These are phyloP conservation scores for Discostella stelligera DNA, from an alignment of 352 stramenopile genomes.

Conservation along the genomic window DNA sequence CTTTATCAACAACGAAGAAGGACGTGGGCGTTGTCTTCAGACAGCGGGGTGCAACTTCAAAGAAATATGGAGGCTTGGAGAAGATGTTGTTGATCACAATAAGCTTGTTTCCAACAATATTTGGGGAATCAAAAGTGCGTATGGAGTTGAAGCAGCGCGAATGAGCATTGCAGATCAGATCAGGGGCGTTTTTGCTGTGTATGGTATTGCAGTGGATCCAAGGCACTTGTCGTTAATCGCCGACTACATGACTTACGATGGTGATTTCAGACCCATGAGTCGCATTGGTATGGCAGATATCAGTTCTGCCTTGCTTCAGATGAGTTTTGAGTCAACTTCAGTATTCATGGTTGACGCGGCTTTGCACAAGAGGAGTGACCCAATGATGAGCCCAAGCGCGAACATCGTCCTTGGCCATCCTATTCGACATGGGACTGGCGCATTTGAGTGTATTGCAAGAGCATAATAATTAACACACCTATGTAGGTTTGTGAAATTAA, in stretches of 20 bases:
- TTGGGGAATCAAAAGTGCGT: conserved; percentile 91
- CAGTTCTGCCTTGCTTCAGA: conserved; percentile 96
- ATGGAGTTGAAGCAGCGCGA: conserved; percentile 97
- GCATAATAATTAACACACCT: conserved; percentile 9
- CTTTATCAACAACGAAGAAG: conserved; percentile 82
- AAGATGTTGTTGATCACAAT: conserved; percentile 90
- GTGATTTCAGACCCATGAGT: conserved; percentile 97
- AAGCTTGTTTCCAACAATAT: conserved; percentile 98
- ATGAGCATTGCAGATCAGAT: conserved; percentile 98
- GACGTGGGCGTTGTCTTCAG: conserved; percentile 75
- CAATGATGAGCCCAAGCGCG: conserved; percentile 90
- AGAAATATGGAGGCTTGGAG: conserved; percentile 89
- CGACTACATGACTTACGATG: conserved; percentile 99
- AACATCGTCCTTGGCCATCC: conserved; percentile 94
- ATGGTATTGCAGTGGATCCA: conserved; percentile 98
- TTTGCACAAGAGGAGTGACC: conserved; percentile 87
- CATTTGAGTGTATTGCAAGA: conserved; percentile 90
- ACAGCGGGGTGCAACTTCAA: conserved; percentile 97
- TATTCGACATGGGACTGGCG: conserved; percentile 92
- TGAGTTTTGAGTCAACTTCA: conserved; percentile 99
- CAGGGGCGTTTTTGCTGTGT: conserved; percentile 97
- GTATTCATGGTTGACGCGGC: conserved; percentile 97
- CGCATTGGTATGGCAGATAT: conserved; percentile 95
- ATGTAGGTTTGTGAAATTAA: neutral
- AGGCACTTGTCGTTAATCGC: conserved; percentile 97